Base-by-base conservation (phyloP, 2,329 filamentous ascomycete genomes). In the Pseudogymnoascus sp. region DNA sequence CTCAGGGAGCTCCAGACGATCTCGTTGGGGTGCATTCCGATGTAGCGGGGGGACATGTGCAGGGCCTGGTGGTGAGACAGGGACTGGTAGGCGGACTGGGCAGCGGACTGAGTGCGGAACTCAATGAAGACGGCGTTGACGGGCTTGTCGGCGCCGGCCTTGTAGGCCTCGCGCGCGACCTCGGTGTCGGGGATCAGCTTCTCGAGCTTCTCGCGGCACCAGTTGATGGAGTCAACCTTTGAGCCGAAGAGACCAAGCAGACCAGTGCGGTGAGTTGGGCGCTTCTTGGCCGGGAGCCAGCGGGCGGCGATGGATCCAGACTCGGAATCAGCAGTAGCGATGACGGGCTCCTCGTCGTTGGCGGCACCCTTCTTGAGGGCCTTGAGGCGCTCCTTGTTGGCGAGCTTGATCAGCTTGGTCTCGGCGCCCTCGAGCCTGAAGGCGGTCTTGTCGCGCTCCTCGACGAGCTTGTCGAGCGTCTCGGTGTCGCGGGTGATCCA, bases 211-310 rank as follows among this genome's bases (percentile, higher is more conserved):
- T 81, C 79, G 60, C 94, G 89, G 66, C 86, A 89, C 89, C 90
- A 97, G 65, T 93, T 86, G 74, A 99, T 97, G 0, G 92, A 94
- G 76, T 99, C 94, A 14, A 97, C 92, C 74, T 96, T 94, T 72
- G 91, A 87, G 68, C 92, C 90, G 67, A 92, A 83, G 55, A 90
- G 80, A 14, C 83, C 83, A 21, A 94, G 74, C 5, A 82, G 80
- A 72, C 88, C 90, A 62, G 87, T 77, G 35, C 84, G 84, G 72
- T 96, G 92, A 1, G 88, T 86, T 1, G 92, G 92, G 45, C 92
- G 84, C 68, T 91, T 82, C 74, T 90, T 88, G 8, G 80, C 77
- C 14, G 85, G 81, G 39, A 96, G 78, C 86, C 89, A 96, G 66
- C 86, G 87, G 12, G 86, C 84, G 11, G 90, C 89, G 38, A 91